A percentile compares a stretch with the other conserved stretches of the same genome.
phyloP scores from a whole-genome alignment of 441 rosid genomes.

The Erodium chrysanthum region DNA sequence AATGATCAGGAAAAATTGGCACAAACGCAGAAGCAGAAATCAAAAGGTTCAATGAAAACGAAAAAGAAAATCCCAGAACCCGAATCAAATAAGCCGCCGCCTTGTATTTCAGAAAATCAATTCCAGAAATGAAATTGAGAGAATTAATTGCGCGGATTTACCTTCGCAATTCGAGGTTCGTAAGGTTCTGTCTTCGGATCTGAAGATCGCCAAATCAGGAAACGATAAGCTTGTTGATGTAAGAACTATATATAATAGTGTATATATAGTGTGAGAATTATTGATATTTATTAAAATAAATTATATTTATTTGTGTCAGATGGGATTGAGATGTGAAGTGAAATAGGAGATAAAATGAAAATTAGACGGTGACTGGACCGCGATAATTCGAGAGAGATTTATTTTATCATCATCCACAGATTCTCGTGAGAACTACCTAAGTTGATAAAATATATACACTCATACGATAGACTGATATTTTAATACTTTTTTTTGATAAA shows the following conservation, averaged over 20 bases:
- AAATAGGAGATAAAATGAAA: neutral
- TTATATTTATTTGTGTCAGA: neutral
- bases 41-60: neutral
- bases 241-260: neutral
- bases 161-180: neutral
- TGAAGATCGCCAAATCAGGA: neutral
- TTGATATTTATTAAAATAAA: neutral
- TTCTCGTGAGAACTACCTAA: no score
- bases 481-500: no score
- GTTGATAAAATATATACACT: no score
- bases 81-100: neutral
- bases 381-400: neutral
- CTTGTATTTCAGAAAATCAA: neutral
- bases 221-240: slow-evolving; percentile 1
- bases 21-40: neutral
- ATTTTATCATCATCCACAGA: no score
- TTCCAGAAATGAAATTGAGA: neutral
- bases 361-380: neutral
- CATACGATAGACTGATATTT: no score
- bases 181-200: neutral
- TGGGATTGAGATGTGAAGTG: neutral
- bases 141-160: neutral
- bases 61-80: neutral
- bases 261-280: neutral
- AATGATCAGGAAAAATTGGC: neutral